Evolutionary conservation across 257 asterid species (phyloP), one percentile per base, ranked within the genome.

Genomic region (Solanum chiquidenum): DNA sequence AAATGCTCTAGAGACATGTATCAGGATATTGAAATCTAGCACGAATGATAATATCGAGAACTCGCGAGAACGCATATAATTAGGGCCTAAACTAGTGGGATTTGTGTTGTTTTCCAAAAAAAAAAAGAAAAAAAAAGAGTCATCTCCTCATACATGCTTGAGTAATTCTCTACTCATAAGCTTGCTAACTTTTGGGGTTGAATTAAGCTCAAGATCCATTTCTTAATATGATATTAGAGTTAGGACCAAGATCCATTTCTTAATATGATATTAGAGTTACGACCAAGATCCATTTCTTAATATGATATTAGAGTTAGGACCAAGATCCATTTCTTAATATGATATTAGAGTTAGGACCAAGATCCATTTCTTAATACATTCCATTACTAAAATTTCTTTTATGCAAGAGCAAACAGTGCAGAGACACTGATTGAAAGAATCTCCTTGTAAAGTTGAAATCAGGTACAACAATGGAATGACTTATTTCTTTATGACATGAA

Each of bases 401-500:
- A 75, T 5, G 83, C 33, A 75, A 75, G 13, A 23, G 60, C 62
- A 25, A 40, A 77, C 84, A n/a, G 58, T 23, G 20, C 83, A 88
- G 29, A 37, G 62, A 76, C 83, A 46, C 21, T 2, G 58, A 88
- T 66, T n/a, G 85, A 37, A 31, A 80, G 86, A 86, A 83, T 86
- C 75, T 64, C 42, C 85, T 86, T 55, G 86, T 52, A 38, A 11
- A 37, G 0, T 75, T 79, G 64, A 42, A 42, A 79, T 25, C 37
- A 38, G 79, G 72, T 79, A 66, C 74, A 79, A 79, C 42, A 85
- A 86, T 87, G 89, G 62, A 85, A 64, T 42, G 55, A 60, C 66
- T 55, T 89, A 16, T 85, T 35, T 86, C 77, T 55, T 80, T 44
- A 35, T 62, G 38, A 31, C 49, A 12, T 46, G 68, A 46, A 44